Base-by-base conservation (phyloP, 1,284 basidiomycete genomes). In the Tylopilus sp. region DNA sequence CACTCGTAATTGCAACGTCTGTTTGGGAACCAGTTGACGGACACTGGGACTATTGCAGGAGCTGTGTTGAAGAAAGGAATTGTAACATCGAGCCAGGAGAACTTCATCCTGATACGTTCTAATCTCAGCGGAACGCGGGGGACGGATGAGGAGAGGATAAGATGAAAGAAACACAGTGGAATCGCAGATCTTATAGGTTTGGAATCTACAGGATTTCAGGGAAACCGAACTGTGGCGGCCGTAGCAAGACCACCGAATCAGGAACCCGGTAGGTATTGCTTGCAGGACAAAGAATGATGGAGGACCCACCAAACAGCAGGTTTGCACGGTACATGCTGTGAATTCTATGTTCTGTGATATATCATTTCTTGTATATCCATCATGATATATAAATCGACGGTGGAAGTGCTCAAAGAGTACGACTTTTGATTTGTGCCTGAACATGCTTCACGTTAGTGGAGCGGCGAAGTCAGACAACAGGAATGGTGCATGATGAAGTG, bases 1-100 rank as follows among this genome's bases (percentile, higher is more conserved):
- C 79, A 82, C 7, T 70, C 55, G 60, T 81, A 77, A 55, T 82
- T 79, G 70, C 81, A 80, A 44, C 72, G 60, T 10, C 74, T 60
- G 32, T 70, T 71, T 0, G 72, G 72, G 29, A 74, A 74, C 74
- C 74, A 74, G 55, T 74, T 74, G 4, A 75, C 74, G 1, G 72
- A 74, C 0, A 74, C 60, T 19, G 72, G 72, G 4, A 65, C 53
- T n/a, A 39, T 58, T 8, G 60, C 54, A 19, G 71, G 67, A 18
- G 56, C 6, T 2, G 36, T 16, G 33, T 24, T 60, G 38, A 74
- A 59, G 51, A 72, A 72, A 3, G 73, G 73, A 9, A 70, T 33
- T 0, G 67, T 63, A 2, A 73, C 4, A 6, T 75, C 64, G 2
- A 74, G 49, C 72, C 74, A 73, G 10, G 61, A 10, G 10, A 75